These are phyloP conservation scores for Magnolia sinica DNA, from an alignment of 164 flowering plant genomes.

Conservation along the genomic window DNA sequence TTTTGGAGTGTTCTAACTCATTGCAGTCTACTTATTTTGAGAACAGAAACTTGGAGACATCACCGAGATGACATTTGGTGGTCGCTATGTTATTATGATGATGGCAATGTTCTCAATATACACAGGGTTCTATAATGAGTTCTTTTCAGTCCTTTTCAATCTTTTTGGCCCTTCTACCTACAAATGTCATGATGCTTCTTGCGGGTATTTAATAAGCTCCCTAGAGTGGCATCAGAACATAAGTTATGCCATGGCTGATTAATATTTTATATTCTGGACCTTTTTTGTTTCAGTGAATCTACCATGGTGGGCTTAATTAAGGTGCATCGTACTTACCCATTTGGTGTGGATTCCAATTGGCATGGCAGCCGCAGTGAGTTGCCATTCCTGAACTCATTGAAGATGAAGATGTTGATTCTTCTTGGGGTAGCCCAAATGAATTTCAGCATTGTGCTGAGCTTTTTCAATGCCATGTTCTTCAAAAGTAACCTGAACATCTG, in stretches of 20 bases:
- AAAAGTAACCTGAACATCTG: constrained; percentile 61
- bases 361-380: constrained; percentile 91
- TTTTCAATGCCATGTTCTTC: constrained; percentile 76
- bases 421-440: constrained; percentile 97
- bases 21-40: constrained; percentile 4
- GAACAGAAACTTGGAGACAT: constrained; percentile 95
- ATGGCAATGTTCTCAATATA: constrained; percentile 95
- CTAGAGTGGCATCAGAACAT: not conserved
- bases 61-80: constrained; percentile 90
- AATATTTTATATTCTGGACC: not conserved
- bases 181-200: constrained; percentile 79
- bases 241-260: not conserved
- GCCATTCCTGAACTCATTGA: constrained; percentile 92
- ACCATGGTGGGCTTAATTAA: constrained; percentile 75
- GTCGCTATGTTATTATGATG: constrained; percentile 91
- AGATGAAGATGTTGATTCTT: constrained; percentile 99
- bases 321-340: constrained; percentile 75
- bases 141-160: constrained; percentile 91
- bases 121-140: constrained; percentile 95
- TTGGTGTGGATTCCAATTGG: constrained; percentile 96
- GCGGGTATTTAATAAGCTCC: constrained; percentile 54
- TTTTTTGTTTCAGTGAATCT: constrained; percentile 54
- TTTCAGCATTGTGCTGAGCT: constrained; percentile 89
- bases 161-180: constrained; percentile 89
- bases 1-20: constrained; percentile 6